phyloP scores from a whole-genome alignment of 2,329 filamentous ascomycete genomes.

The Penicillium digitatum region DNA sequence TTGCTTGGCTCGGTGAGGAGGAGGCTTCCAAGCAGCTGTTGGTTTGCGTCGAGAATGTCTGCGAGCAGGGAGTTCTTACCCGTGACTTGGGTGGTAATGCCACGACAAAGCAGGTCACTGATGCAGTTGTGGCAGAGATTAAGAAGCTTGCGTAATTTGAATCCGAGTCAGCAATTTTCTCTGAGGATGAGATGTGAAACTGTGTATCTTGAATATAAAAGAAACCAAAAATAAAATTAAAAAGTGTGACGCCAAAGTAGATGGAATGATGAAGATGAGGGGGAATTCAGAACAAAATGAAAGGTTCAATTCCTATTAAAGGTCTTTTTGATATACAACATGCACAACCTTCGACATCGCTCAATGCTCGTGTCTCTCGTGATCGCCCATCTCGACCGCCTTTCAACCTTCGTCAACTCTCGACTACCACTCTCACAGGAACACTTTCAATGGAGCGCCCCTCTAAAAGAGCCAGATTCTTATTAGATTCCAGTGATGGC shows the following conservation, averaged over 20 bases:
- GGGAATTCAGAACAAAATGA: background rate
- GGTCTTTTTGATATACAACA: background rate
- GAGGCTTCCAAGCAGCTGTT: slow-evolving; percentile 56
- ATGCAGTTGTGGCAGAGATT: slow-evolving; percentile 54
- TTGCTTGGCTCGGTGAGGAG: slow-evolving; percentile 59
- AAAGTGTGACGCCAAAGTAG: too few species aligned
- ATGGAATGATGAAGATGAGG: too few species aligned
- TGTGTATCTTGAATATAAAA: background rate
- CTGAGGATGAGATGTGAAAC: background rate
- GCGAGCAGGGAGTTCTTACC: slow-evolving; percentile 53
- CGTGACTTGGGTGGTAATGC: slow-evolving; percentile 58
- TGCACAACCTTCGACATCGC: background rate
- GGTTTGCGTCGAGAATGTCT: slow-evolving; percentile 59
- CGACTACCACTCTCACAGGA: background rate
- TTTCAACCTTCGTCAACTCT: background rate
- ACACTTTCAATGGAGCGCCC: slow-evolving; percentile 1
- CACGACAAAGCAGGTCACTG: slow-evolving; percentile 56
- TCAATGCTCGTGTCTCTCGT: background rate
- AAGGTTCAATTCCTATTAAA: background rate
- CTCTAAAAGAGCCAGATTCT: background rate
- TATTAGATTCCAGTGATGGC: background rate
- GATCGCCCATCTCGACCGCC: slow-evolving; percentile 3
- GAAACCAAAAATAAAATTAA: too few species aligned
- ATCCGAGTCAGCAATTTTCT: background rate
- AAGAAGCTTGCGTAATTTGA: slow-evolving; percentile 37